phyloP scores from a whole-genome alignment of 2,329 filamentous ascomycete species.

The Cryphonectria radicalis region DNA sequence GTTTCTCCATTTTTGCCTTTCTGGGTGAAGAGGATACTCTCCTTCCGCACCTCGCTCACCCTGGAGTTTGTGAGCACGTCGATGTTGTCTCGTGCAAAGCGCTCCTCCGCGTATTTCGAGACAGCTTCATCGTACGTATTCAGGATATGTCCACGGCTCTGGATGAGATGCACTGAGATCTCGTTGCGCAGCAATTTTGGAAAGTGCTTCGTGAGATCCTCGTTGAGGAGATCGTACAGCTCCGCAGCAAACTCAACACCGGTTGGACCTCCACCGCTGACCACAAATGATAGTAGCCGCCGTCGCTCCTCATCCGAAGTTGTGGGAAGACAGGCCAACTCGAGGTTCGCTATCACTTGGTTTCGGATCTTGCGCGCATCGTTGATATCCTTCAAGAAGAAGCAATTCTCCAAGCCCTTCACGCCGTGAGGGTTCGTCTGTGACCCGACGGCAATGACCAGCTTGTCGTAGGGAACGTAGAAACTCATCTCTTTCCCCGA shows the following conservation, averaged over 20 bases:
- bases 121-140: slow-evolving; percentile 98
- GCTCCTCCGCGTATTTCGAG: slow-evolving; percentile 87
- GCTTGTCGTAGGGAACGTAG: slow-evolving; percentile 96
- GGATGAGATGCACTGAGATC: slow-evolving; percentile 96
- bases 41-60: slow-evolving; percentile 82
- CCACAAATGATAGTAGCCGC: slow-evolving; percentile 90
- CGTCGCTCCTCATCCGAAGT: slow-evolving; percentile 86
- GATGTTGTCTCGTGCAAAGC: slow-evolving; percentile 88
- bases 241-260: slow-evolving; percentile 98
- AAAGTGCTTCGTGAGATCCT: slow-evolving; percentile 83
- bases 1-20: slow-evolving; percentile 72
- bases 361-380: slow-evolving; percentile 91
- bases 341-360: slow-evolving; percentile 84
- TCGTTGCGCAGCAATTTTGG: slow-evolving; percentile 92
- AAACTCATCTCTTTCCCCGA: slow-evolving; percentile 77
- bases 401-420: slow-evolving; percentile 89
- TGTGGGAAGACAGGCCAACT: slow-evolving; percentile 89
- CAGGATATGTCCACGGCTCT: slow-evolving; percentile 90
- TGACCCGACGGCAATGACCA: slow-evolving; percentile 90
- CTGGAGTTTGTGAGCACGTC: slow-evolving; percentile 91
- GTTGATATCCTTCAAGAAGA: slow-evolving; percentile 93
- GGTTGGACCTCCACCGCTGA: slow-evolving; percentile 92
- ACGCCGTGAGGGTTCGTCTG: slow-evolving; percentile 95
- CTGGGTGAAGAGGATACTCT: slow-evolving; percentile 90
- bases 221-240: slow-evolving; percentile 93